Evolutionary conservation across 2,329 filamentous ascomycete species (phyloP), one percentile per base, ranked within the genome.

Genomic region (Aspergillus vadensis): DNA sequence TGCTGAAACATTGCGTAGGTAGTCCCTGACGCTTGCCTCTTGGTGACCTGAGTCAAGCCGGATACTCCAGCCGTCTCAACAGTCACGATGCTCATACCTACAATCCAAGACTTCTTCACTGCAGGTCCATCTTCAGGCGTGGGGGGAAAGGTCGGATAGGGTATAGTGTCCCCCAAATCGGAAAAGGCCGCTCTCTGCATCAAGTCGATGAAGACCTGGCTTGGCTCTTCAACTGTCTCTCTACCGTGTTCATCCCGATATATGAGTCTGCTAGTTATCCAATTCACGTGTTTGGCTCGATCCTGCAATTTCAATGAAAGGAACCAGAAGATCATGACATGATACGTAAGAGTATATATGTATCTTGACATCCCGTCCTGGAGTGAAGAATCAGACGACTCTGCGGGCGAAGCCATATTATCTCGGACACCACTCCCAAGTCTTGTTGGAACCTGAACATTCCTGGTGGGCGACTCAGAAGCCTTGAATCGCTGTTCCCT

Each of bases 311-410:
- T 94, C 68, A 99, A 76, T 1, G 92, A 91, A 67, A 99, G 83
- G 73, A 98, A 99, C 95, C 95, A 99, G 73, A 96, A 97, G 1
- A 92, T 90, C 66, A 99, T 93, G 68, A 97, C 92, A 73, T 98
- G 93, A 73, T 97, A 97, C 8, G 94, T 94, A 55, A 98, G 81
- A 1, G 92, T 91, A 74, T 96, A 95, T 25, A 99, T 91, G 73
- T 99, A 99, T 75, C 95, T 91, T 4, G 93, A 92, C 53, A 97
- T 82, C 65, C 95, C 91, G 63, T 95, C 90, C 7, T 88, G 82
- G 63, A 80, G 70, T 58, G 79, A 77, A 55, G 65, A 72, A 58
- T 76, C 78, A 60, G 72, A 50, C 15, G 65, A 65, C 19, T 76
- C 72, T n/a, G 68, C 58, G 32, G 69, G 62, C 43, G 67, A 51